Base-by-base conservation (phyloP, 352 stramenopile genomes). In the Elongisporangium prolatum region DNA sequence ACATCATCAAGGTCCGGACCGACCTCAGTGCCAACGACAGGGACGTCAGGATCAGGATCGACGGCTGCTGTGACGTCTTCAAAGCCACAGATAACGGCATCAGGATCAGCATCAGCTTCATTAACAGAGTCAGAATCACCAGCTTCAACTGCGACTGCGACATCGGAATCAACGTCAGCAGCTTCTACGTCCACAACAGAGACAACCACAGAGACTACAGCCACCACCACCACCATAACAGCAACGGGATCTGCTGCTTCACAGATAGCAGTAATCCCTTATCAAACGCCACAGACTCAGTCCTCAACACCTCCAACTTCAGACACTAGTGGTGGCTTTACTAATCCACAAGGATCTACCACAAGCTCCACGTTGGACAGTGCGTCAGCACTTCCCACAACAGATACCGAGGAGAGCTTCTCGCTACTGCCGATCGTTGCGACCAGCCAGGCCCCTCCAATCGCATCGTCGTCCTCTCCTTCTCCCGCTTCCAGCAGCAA, bases 111-210 rank as follows among this genome's bases (percentile, higher is more conserved):
- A 52, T 44, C 24, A 7, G 24, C 24, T 8, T 18, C 4, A 52
- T 20, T 38, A n/a, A 3, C 18, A 52, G 37, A 18, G 38, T 4
- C 53, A 58, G 14, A 21, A 22, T 6, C 38, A 40, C 20, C n/a
- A 22, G 8, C 13, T 21, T 44, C 11, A 4, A 34, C 3, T 9
- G 1, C 24, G 38, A 44, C 14, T 22, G 16, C 10, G 24, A 25
- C 54, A 59, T 44, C 40, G 44, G 38, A 2, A 37, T 44, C 17
- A 17, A 5, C 16, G 65, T 34, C 21, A 65, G 16, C 49, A 61
- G 51, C 14, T 28, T 14, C 20, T 34, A 34, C 48, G 50, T 28
- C 37, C 38, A 51, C 8, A 56, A 28, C 24, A 34, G 20, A 22
- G n/a, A 28, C 20, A 21, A n/a, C 20, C 34, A 50, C 56, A 18